phyloP scores from a whole-genome alignment of 345 rosid species.

The Conringia planisiliqua region DNA sequence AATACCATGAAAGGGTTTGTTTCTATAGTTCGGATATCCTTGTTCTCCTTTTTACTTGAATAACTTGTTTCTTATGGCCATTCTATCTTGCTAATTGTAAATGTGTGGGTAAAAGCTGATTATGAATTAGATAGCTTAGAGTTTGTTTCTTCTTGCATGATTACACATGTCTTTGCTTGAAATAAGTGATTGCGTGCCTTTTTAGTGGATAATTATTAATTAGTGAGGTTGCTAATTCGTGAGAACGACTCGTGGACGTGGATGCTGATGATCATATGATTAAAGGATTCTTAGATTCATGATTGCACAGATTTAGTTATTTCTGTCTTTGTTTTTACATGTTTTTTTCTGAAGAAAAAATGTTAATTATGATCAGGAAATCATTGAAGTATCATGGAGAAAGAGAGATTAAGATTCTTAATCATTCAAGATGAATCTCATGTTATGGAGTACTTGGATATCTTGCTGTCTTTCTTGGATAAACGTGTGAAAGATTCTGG shows the following conservation, averaged over 20 bases:
- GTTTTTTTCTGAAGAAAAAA: neutral
- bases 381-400: slow-evolving; percentile 53
- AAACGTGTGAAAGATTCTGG: slow-evolving; percentile 53
- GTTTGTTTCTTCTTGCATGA: no score
- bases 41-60: no score
- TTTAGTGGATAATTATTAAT: no score
- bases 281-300: slow-evolving; percentile 43
- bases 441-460: slow-evolving; percentile 53
- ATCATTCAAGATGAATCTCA: slow-evolving; percentile 42
- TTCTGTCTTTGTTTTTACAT: neutral
- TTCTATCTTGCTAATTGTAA: no score
- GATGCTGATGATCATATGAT: slow-evolving; percentile 41
- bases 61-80: no score
- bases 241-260: slow-evolving; percentile 38
- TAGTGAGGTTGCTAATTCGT: slow-evolving; percentile 41
- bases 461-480: slow-evolving; percentile 56
- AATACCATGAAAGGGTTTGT: no score
- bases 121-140: no score
- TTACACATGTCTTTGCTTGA: no score
- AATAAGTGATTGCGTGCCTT: no score
- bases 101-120: no score
- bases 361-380: slow-evolving; percentile 45
- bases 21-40: no score
- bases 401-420: slow-evolving; percentile 52
- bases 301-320: neutral